Percentiles rank a stretch among this genome's conserved stretches.
Conservation (phyloP, 2,329 filamentous ascomycete species). For the Ophiostoma sp. region DNA sequence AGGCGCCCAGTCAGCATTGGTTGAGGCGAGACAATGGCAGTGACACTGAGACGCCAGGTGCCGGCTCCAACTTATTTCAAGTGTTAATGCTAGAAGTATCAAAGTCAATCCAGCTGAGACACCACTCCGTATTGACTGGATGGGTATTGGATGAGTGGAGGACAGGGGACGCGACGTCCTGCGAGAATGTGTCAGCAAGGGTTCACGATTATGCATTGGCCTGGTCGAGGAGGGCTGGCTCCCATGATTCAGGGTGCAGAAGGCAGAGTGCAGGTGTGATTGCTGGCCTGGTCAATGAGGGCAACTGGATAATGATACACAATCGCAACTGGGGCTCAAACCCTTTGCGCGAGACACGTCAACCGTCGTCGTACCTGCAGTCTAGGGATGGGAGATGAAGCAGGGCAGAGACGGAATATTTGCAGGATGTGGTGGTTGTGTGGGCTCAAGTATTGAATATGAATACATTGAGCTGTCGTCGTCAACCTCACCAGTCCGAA, state of each 20-base stretch:
- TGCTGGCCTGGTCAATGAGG: neutral
- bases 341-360: neutral
- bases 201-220: neutral
- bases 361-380: neutral
- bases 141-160: neutral
- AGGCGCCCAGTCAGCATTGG: constrained; percentile 2
- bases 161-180: constrained; percentile 9
- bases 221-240: neutral
- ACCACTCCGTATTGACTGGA: neutral
- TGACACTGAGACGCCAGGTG: neutral
- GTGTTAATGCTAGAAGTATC: neutral
- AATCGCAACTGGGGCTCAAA: neutral
- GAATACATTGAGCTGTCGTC: neutral
- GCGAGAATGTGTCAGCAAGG: constrained; percentile 2
- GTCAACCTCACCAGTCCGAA: neutral
- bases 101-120: neutral
- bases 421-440: neutral
- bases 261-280: neutral
- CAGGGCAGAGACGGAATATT: constrained; percentile 10
- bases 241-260: neutral
- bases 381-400: constrained; percentile 10
- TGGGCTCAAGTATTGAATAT: neutral
- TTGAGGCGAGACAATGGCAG: neutral
- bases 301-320: neutral
- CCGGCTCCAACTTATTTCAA: neutral